Evolutionary conservation across 2,329 filamentous ascomycete species (phyloP).

Genomic region (Botryotinia calthae): DNA sequence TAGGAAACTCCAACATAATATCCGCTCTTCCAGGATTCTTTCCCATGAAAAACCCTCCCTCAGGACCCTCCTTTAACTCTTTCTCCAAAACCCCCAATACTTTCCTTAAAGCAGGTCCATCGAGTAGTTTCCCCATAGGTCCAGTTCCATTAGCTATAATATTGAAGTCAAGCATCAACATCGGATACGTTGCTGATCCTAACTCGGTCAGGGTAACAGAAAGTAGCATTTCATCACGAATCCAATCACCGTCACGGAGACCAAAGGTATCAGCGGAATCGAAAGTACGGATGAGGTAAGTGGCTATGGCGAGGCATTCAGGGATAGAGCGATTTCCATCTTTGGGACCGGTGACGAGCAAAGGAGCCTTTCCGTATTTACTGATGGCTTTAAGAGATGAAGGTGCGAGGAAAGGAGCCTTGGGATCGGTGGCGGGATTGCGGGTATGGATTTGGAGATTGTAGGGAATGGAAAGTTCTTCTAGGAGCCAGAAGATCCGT

Average conservation of each 20-base stretch:
- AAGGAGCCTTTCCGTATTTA: constrained; percentile 80
- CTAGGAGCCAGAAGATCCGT: constrained; percentile 65
- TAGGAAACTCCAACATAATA: constrained; percentile 37
- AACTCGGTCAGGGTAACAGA: constrained; percentile 31
- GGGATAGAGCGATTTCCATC: constrained; percentile 32
- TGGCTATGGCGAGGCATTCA: constrained; percentile 37
- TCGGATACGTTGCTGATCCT: constrained; percentile 19
- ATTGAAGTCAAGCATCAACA: constrained; percentile 33
- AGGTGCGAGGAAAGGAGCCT: constrained; percentile 55
- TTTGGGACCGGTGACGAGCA: constrained; percentile 49
- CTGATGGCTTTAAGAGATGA: constrained; percentile 68
- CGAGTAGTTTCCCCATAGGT: constrained; percentile 11
- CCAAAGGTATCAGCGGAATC: constrained; percentile 37
- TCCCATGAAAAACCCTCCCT: constrained; percentile 34
- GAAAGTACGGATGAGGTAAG: constrained; percentile 39
- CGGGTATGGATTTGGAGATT: constrained; percentile 73
- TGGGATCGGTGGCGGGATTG: constrained; percentile 47
- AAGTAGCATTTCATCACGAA: constrained; percentile 37
- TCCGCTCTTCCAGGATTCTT: constrained; percentile 37
- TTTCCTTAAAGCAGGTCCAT: constrained; percentile 24
- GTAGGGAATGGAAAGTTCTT: constrained; percentile 70
- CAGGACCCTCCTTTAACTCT: constrained; percentile 28
- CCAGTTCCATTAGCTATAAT: constrained; percentile 20
- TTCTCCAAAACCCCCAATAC: constrained; percentile 27
- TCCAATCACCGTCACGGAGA: constrained; percentile 33